Base-by-base conservation (phyloP, 73 alveolate genomes). In the Symbiodinium pilosum region DNA sequence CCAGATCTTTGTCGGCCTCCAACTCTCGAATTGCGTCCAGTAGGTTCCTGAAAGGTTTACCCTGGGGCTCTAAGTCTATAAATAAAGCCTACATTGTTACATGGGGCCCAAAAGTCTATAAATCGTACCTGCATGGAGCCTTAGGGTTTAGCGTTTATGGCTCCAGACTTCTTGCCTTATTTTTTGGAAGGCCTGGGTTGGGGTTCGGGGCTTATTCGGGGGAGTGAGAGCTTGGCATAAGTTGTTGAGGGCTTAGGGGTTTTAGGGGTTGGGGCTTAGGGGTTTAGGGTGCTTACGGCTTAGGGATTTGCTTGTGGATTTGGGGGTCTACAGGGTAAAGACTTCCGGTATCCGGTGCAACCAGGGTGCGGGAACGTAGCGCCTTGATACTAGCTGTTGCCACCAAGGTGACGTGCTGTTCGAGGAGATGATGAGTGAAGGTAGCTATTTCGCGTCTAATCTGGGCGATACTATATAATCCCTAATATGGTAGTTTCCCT, bases 11-110 rank as follows among this genome's bases (percentile, higher is more conserved):
- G 81, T 91, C 97, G 54, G 54, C 47, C 51, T 91, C 97, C 81
- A 91, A 38, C 14, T 68, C 77, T 5, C 97, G 52, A 1, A 86
- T 71, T 77, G 97, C 97, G 36, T 91, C 97, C 81, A 91, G 20
- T 16, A 91, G 87, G 81, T 91, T 91, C 97, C 95, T 88, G 36
- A 39, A 68, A n/a, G n/a, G n/a, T n/a, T n/a, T n/a, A n/a, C n/a
- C n/a, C n/a, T n/a, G n/a, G n/a, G n/a, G n/a, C n/a, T n/a, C n/a
- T n/a, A n/a, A n/a, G n/a, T n/a, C n/a, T n/a, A n/a, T n/a, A n/a
- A n/a, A n/a, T n/a, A n/a, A n/a, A n/a, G n/a, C n/a, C n/a, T n/a
- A n/a, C n/a, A n/a, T n/a, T n/a, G n/a, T n/a, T n/a, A n/a, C n/a
- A n/a, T n/a, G n/a, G n/a, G n/a, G n/a, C n/a, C n/a, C n/a, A n/a